Conservation (phyloP, 2,329 filamentous ascomycete genomes). For the Daldinia eschscholtzii region DNA sequence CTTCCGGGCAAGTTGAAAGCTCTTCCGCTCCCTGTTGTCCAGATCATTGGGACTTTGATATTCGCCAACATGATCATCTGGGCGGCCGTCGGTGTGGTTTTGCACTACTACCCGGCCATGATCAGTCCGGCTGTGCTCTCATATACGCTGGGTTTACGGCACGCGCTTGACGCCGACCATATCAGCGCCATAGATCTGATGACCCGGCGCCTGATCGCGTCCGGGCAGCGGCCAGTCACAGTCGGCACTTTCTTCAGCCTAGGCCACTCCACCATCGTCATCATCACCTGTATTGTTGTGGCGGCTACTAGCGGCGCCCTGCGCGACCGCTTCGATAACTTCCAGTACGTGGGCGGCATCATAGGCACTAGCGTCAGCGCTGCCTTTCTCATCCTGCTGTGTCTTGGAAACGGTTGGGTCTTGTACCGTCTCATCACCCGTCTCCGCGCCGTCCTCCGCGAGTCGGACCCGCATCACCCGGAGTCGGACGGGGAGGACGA, state of each 20-base stretch:
- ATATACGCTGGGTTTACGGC: constrained; percentile 89
- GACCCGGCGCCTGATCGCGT: constrained; percentile 88
- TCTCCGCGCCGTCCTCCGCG: constrained; percentile 71
- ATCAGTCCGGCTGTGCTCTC: constrained; percentile 85
- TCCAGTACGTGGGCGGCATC: constrained; percentile 84
- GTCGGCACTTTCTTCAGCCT: constrained; percentile 96
- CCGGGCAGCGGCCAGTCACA: constrained; percentile 86
- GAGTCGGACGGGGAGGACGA: constrained; percentile 48
- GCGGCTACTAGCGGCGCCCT: constrained; percentile 90
- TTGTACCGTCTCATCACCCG: constrained; percentile 80
- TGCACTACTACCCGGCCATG: constrained; percentile 69
- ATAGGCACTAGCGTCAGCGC: constrained; percentile 91
- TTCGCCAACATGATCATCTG: constrained; percentile 67
- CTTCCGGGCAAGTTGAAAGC: constrained; percentile 44
- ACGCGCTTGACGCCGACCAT: constrained; percentile 98
- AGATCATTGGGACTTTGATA: constrained; percentile 65
- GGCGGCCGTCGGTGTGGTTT: constrained; percentile 65
- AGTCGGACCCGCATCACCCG: constrained; percentile 52
- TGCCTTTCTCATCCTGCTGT: constrained; percentile 83
- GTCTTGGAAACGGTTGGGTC: constrained; percentile 87
- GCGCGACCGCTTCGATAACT: constrained; percentile 82
- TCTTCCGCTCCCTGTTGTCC: constrained; percentile 54
- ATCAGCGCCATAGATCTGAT: constrained; percentile 89
- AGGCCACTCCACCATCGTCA: constrained; percentile 92
- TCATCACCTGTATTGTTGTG: constrained; percentile 90